Evolutionary conservation across 257 asterid species (phyloP).

Genomic region (Asclepias syriaca): DNA sequence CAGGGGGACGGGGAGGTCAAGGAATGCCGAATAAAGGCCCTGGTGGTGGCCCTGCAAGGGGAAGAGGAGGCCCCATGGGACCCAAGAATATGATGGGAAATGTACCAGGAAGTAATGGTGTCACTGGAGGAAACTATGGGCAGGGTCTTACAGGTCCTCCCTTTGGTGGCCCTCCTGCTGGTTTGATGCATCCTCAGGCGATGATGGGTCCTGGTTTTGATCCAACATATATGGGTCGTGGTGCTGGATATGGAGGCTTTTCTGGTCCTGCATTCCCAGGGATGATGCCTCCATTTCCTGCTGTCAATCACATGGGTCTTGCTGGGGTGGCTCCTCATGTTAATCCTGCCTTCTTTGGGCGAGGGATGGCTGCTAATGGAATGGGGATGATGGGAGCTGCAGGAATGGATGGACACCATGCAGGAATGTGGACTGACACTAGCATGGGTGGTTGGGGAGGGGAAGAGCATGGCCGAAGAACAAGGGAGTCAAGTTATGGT

Average conservation of each 20-base stretch:
- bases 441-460: constrained; percentile 49
- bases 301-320: constrained; percentile 43
- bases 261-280: constrained; percentile 50
- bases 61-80: constrained; percentile 43
- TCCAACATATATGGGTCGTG: constrained; percentile 52
- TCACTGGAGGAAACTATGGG: constrained; percentile 39
- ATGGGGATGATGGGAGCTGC: constrained; percentile 48
- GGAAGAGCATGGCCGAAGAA: constrained; percentile 45
- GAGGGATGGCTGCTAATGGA: constrained; percentile 48
- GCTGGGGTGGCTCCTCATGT: constrained; percentile 59
- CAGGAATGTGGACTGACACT: constrained; percentile 49
- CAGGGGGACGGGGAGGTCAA: constrained; percentile 48
- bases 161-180: constrained; percentile 42
- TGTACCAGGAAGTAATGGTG: constrained; percentile 32
- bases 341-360: constrained; percentile 54
- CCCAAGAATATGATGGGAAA: constrained; percentile 38
- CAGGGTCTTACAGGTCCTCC: constrained; percentile 36
- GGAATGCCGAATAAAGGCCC: constrained; percentile 60
- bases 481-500: constrained; percentile 54
- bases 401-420: constrained; percentile 47
- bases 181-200: constrained; percentile 47
- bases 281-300: constrained; percentile 43
- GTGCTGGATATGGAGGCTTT: constrained; percentile 53
- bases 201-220: constrained; percentile 60
- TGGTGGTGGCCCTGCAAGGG: constrained; percentile 57